Percentiles rank a stretch among this genome's conserved stretches.
These are phyloP conservation scores for Ogataea zsoltii DNA, from an alignment of 805 yeast species.

Conservation along the genomic window DNA sequence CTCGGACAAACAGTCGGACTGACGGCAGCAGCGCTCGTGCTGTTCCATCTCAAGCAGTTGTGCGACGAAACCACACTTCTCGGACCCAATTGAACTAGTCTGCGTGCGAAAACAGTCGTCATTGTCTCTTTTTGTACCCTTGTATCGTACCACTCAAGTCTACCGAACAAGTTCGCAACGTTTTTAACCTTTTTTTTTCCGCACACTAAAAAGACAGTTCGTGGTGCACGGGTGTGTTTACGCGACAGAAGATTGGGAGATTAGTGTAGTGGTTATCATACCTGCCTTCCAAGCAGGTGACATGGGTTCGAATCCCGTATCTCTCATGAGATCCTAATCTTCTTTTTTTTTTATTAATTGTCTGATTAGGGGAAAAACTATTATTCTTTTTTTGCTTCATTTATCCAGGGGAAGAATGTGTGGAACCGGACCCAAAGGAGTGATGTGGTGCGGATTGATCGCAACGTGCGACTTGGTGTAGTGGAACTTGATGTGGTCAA, in stretches of 20 bases:
- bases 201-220: too few relatives aligned
- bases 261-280: constrained; percentile 92
- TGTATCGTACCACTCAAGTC: too few relatives aligned
- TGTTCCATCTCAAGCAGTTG: neutral
- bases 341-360: constrained; percentile 30
- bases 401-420: constrained; percentile 61
- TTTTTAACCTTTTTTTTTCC: too few relatives aligned
- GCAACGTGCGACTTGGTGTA: constrained; percentile 82
- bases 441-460: constrained; percentile 80
- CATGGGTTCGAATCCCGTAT: constrained; percentile 95
- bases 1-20: constrained; percentile 20
- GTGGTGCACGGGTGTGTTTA: too few relatives aligned
- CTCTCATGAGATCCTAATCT: constrained; percentile 49
- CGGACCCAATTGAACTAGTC: neutral
- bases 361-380: too few relatives aligned
- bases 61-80: neutral
- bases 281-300: constrained; percentile 93
- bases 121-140: too few relatives aligned
- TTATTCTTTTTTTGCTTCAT: too few relatives aligned
- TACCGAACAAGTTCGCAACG: too few relatives aligned
- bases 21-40: neutral
- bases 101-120: too few relatives aligned
- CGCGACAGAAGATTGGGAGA: constrained; percentile 57
- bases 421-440: constrained; percentile 89
- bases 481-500: constrained; percentile 88